Evolutionary conservation across 192 early-diverging fungal genomes (phyloP).

Genomic region (Backusella tarrabulga): DNA sequence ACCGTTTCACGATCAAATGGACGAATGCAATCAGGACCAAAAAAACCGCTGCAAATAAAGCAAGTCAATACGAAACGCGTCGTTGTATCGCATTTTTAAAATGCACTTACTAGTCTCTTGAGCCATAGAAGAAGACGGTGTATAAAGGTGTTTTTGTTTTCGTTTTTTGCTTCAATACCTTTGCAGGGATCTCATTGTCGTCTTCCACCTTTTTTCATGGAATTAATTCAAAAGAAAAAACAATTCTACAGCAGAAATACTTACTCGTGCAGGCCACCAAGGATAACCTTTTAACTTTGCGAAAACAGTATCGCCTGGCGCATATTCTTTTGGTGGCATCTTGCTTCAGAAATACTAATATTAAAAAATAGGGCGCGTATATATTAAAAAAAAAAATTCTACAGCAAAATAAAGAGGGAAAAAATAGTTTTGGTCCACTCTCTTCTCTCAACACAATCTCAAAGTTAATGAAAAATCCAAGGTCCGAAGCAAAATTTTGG

Average conservation of each 20-base stretch:
- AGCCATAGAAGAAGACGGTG: constrained; percentile 42
- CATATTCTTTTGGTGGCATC: constrained; percentile 31
- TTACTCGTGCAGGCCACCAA: constrained; percentile 65
- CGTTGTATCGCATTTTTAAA: neutral
- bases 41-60: constrained; percentile 31
- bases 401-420: too few species aligned
- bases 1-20: constrained; percentile 31
- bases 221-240: neutral
- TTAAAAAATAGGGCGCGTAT: too few species aligned
- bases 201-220: constrained; percentile 36
- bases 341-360: too few species aligned
- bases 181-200: constrained; percentile 33
- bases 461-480: too few species aligned
- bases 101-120: constrained; percentile 45
- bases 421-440: too few species aligned
- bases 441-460: too few species aligned
- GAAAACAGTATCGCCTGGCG: constrained; percentile 52
- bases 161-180: constrained; percentile 36
- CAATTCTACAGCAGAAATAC: neutral
- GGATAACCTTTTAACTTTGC: constrained; percentile 60
- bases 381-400: too few species aligned
- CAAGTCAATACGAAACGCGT: neutral
- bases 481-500: too few species aligned
- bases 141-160: constrained; percentile 34
- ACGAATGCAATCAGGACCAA: constrained; percentile 37